A percentile compares a stretch with the other conserved stretches of the same genome.
Conservation (phyloP, 805 yeast species). For the Hagleromyces aurorensis region DNA sequence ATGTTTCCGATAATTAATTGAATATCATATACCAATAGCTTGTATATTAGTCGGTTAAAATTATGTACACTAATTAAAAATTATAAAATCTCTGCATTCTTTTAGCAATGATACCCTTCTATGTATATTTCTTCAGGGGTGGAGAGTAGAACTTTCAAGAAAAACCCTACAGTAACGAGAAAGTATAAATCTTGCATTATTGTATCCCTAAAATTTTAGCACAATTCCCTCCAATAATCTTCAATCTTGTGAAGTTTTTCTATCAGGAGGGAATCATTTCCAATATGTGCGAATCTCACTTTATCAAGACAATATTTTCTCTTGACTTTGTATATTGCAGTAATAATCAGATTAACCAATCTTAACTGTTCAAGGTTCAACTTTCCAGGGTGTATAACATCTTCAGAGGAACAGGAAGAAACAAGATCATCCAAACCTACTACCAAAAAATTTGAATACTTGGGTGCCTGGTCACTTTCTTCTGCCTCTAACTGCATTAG, state of each 20-base stretch:
- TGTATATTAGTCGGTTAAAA: no score
- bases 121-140: no score
- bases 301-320: slow-evolving; percentile 13
- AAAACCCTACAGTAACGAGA: no score
- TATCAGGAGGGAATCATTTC: slow-evolving; percentile 3
- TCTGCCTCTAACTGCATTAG: slow-evolving; percentile 27
- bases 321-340: slow-evolving; percentile 18
- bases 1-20: no score
- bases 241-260: slow-evolving; percentile 11
- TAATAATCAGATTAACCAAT: slow-evolving; percentile 18
- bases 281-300: slow-evolving; percentile 9
- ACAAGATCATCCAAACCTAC: slow-evolving; percentile 25
- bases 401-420: neutral
- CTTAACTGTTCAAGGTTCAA: slow-evolving; percentile 10
- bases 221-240: slow-evolving; percentile 23
- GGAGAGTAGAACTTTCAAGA: no score
- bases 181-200: no score
- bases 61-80: no score
- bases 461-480: slow-evolving; percentile 3
- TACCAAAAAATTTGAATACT: slow-evolving; percentile 19
- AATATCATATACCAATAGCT: no score
- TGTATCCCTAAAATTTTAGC: slow-evolving; percentile 12
- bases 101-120: no score
- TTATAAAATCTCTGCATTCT: no score
- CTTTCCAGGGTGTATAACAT: no score